Percentiles rank a stretch among this genome's conserved stretches.
These are phyloP conservation scores for Mycogone perniciosa DNA, from an alignment of 2,329 filamentous ascomycete species.

Conservation along the genomic window DNA sequence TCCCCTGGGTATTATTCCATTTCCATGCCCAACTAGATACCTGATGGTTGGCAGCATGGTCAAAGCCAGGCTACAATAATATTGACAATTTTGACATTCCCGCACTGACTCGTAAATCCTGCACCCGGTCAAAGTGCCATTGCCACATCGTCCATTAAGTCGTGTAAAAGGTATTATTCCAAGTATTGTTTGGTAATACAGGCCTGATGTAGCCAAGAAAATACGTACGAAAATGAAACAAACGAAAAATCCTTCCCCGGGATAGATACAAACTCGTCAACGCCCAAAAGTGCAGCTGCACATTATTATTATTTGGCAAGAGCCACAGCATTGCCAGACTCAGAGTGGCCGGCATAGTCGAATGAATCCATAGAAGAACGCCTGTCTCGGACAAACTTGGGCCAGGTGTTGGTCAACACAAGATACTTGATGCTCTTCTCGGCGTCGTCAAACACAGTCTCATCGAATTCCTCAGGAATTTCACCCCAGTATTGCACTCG, in stretches of 20 bases:
- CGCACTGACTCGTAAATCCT: too few species aligned
- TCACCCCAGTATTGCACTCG: conserved; percentile 32
- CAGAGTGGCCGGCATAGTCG: conserved; percentile 3
- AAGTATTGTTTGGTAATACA: neutral
- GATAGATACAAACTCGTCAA: neutral
- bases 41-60: too few species aligned
- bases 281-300: neutral
- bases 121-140: neutral
- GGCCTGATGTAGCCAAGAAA: neutral
- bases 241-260: neutral
- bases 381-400: conserved; percentile 44
- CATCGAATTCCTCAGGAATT: conserved; percentile 43
- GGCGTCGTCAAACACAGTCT: conserved; percentile 51
- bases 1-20: too few species aligned
- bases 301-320: neutral
- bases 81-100: too few species aligned
- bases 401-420: conserved; percentile 64
- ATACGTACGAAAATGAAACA: neutral
- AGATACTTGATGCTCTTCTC: conserved; percentile 59
- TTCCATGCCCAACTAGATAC: too few species aligned
- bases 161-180: neutral
- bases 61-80: too few species aligned
- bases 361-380: conserved; percentile 19
- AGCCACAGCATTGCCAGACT: conserved; percentile 9
- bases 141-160: neutral